Conservation (phyloP, 495 filamentous ascomycete genomes). For the Penicillium mononematosum region DNA sequence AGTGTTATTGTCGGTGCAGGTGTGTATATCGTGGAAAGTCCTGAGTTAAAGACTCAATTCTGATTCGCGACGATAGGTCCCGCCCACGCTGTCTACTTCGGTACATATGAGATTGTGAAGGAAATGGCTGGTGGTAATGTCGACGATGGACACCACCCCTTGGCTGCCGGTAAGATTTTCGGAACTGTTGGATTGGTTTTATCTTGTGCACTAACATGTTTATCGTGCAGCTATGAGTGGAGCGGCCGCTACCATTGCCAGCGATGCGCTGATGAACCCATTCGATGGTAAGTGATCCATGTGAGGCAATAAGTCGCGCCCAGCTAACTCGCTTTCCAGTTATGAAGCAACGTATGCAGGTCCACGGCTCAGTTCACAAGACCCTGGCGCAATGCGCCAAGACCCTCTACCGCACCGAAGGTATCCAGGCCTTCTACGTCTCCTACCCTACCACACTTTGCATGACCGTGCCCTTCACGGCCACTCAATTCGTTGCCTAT, state of each 20-base stretch:
- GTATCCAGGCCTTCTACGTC: slow-evolving; percentile 90
- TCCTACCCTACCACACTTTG: slow-evolving; percentile 97
- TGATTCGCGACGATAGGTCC: slow-evolving; percentile 63
- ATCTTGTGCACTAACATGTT: slow-evolving; percentile 12
- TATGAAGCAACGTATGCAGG: slow-evolving; percentile 99
- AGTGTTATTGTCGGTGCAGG: slow-evolving; percentile 95
- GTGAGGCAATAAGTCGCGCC: not conserved
- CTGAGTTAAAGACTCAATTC: slow-evolving; percentile 13
- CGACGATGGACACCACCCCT: slow-evolving; percentile 83
- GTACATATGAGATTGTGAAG: slow-evolving; percentile 96
- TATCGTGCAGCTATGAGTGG: slow-evolving; percentile 72
- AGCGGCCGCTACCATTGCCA: slow-evolving; percentile 91
- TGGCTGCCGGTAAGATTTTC: slow-evolving; percentile 72
- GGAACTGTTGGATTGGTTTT: not conserved
- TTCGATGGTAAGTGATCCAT: slow-evolving; percentile 78
- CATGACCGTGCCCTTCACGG: slow-evolving; percentile 98
- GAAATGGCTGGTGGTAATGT: slow-evolving; percentile 91
- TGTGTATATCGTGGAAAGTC: slow-evolving; percentile 36
- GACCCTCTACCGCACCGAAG: slow-evolving; percentile 83
- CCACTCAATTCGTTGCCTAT: slow-evolving; percentile 94
- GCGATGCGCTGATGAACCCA: slow-evolving; percentile 98
- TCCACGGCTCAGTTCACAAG: slow-evolving; percentile 89
- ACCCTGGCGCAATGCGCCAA: slow-evolving; percentile 80
- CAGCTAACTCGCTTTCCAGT: slow-evolving; percentile 53
- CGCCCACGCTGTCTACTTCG: slow-evolving; percentile 97